Percentiles rank a stretch among this genome's conserved stretches.
phyloP scores from a whole-genome alignment of 192 early-diverging fungal genomes.

The Physocladia obscura region DNA sequence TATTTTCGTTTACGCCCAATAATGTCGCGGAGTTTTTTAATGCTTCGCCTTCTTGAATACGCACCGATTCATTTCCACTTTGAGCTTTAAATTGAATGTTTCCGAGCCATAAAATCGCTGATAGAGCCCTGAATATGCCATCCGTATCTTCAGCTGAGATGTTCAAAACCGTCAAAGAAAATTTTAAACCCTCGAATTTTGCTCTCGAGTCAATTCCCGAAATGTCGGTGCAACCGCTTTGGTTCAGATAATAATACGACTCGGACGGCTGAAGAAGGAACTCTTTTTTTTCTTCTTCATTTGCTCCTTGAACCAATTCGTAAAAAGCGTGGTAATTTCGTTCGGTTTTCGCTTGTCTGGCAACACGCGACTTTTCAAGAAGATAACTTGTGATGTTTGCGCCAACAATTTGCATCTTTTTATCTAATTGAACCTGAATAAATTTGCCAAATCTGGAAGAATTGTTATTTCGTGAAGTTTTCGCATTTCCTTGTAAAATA shows the following conservation, averaged over 20 bases:
- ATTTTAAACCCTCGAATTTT: constrained; percentile 74
- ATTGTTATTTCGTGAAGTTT: constrained; percentile 60
- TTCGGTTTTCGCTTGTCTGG: constrained; percentile 49
- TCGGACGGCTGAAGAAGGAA: constrained; percentile 38
- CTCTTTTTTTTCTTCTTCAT: constrained; percentile 41
- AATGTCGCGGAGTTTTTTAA: constrained; percentile 76
- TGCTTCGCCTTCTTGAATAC: constrained; percentile 73
- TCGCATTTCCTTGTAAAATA: constrained; percentile 50
- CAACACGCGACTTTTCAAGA: constrained; percentile 58
- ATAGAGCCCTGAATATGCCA: constrained; percentile 34
- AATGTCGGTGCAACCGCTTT: constrained; percentile 56
- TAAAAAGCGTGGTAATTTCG: constrained; percentile 64
- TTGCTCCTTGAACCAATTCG: constrained; percentile 46
- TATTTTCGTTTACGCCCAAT: constrained; percentile 71
- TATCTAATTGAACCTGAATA: constrained; percentile 54
- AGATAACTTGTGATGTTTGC: constrained; percentile 59
- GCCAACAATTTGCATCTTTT: constrained; percentile 48
- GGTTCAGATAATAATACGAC: constrained; percentile 43
- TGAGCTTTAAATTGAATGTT: constrained; percentile 59
- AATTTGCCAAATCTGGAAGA: constrained; percentile 63
- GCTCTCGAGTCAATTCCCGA: constrained; percentile 44
- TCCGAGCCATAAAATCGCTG: constrained; percentile 47
- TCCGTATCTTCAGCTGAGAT: constrained; percentile 65
- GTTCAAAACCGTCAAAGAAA: constrained; percentile 71
- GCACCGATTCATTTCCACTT: constrained; percentile 62